Base-by-base conservation (phyloP, 306 rosid species). In the Quercus gilva region DNA sequence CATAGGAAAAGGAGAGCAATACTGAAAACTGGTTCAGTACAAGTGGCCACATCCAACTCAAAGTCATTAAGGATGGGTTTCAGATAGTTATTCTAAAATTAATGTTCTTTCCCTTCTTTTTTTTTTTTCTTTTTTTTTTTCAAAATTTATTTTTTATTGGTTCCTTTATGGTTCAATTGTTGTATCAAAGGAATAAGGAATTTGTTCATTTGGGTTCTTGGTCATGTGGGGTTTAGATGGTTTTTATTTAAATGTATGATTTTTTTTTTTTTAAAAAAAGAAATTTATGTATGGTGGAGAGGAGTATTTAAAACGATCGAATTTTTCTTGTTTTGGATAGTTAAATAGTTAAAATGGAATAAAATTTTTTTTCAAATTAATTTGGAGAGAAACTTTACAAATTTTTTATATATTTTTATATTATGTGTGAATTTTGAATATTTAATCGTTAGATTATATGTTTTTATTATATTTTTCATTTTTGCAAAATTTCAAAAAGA, bases 11-110 rank as follows among this genome's bases (percentile, higher is more conserved):
- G 58, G 28, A 70, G 61, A 6, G 26, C 60, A 12, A 4, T 12
- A 5, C 31, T 41, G 56, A 43, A 23, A 37, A 5, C 45, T 2
- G 13, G 51, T 55, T 20, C 60, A 9, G 21, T 55, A 2, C 37
- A 41, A 31, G 19, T 60, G 13, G 1, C 53, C 17, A 49, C 53
- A 11, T 3, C 10, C 3, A 52, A 19, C 71, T 77, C 67, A 72
- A 71, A 72, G 25, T 20, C 80, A 1, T 69, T 85, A 69, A 85
- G 83, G 52, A 74, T 80, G 81, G 89, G 87, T 57, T 89, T 86
- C 79, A 84, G 84, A 89, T 89, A 82, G 76, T 58, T 58, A 21
- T 58, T 58, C 53, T 49, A 49, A 49, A 10, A 26, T 26, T 26
- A 26, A 49, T 49, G 5, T 2, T 58, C 14, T 58, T 58, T 20